phyloP scores from a whole-genome alignment of 2,329 filamentous ascomycete species.

The Cercospora beticola region DNA sequence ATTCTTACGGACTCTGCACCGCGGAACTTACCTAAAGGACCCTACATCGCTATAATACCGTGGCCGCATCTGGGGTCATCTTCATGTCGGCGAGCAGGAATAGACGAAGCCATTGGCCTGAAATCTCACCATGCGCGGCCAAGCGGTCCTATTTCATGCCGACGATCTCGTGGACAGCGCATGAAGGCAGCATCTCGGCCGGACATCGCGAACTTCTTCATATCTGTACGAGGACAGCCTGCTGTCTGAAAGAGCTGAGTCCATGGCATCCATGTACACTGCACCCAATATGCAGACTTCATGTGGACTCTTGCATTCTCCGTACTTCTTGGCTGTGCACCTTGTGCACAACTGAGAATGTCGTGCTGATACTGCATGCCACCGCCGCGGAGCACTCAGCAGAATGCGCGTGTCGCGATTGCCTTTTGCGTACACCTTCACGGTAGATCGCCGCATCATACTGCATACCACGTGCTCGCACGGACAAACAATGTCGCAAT shows the following conservation, averaged over 20 bases:
- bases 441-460: not conserved
- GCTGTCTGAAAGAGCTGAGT: not conserved
- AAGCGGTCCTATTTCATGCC: not conserved
- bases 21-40: not conserved
- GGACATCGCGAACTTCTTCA: not conserved
- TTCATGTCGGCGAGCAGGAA: not conserved
- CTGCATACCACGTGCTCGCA: not conserved
- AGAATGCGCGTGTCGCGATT: not conserved
- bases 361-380: not conserved
- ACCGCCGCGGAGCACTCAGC: not conserved
- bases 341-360: not conserved
- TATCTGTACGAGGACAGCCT: not conserved
- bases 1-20: not conserved
- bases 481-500: not conserved
- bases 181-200: not conserved
- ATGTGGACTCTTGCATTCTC: not conserved
- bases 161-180: not conserved
- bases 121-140: not conserved
- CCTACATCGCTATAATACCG: not conserved
- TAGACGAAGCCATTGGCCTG: not conserved
- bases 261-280: not conserved
- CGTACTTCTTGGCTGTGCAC: not conserved
- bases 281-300: not conserved
- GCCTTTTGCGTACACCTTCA: not conserved
- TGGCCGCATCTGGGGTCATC: not conserved